Conservation (phyloP, 192 early-diverging fungal species). For the Coemansia umbellata region DNA sequence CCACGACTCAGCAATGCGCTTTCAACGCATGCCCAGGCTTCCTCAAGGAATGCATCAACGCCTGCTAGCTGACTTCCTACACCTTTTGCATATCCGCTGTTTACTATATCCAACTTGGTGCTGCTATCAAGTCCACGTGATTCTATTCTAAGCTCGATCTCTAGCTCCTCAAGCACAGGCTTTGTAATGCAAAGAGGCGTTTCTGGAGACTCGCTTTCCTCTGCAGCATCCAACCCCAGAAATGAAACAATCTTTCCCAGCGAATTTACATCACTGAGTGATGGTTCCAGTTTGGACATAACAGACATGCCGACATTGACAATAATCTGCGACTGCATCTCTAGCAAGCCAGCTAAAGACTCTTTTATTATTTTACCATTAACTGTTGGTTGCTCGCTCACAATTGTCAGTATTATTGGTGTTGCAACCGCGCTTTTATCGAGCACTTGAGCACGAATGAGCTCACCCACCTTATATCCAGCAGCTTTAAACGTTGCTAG, state of each 20-base stretch:
- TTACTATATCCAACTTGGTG: too few species aligned
- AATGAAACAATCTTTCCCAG: slow-evolving; percentile 15
- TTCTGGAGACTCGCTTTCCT: neutral
- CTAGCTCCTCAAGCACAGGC: neutral
- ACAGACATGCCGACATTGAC: slow-evolving; percentile 15
- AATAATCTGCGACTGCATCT: neutral
- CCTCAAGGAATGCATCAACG: slow-evolving; percentile 17
- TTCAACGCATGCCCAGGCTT: slow-evolving; percentile 30
- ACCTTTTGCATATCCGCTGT: neutral
- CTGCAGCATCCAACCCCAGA: neutral
- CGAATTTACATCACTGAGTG: too few species aligned
- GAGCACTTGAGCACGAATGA: slow-evolving; percentile 20
- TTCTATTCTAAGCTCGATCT: slow-evolving; percentile 5
- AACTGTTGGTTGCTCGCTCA: neutral
- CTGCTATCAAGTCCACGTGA: too few species aligned
- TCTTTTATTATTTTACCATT: too few species aligned
- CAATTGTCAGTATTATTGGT: slow-evolving; percentile 2
- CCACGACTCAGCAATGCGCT: slow-evolving; percentile 16
- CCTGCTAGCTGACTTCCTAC: slow-evolving; percentile 15
- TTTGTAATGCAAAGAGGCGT: slow-evolving; percentile 13
- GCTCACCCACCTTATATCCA: slow-evolving; percentile 18
- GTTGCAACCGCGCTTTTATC: neutral
- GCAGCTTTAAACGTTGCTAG: slow-evolving; percentile 1
- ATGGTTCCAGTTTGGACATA: too few species aligned
- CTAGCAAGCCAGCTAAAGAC: neutral